Evolutionary conservation across 148 eudicot genomes (phyloP).

Genomic region (Vaccinium macrocarpon): DNA sequence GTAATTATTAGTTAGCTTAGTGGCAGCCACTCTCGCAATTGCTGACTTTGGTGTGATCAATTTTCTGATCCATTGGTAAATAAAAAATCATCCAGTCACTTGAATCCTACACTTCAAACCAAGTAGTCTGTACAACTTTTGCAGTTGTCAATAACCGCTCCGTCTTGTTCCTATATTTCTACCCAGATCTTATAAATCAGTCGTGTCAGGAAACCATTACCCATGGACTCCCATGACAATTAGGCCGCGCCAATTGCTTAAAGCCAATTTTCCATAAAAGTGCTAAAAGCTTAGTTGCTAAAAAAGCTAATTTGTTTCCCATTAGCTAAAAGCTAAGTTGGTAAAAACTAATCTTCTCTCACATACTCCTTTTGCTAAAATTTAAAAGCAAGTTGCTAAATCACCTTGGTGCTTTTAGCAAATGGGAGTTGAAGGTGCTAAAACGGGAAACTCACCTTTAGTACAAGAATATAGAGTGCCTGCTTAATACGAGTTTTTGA

Average conservation of each 20-base stretch:
- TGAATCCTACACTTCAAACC: constrained; percentile 1
- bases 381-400: no score
- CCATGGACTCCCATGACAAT: background rate
- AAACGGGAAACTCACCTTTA: no score
- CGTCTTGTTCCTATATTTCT: background rate
- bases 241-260: background rate
- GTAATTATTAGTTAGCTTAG: background rate
- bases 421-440: no score
- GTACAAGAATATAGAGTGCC: background rate
- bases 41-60: background rate
- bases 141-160: background rate
- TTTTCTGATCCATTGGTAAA: background rate
- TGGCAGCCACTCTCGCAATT: background rate
- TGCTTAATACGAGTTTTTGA: background rate
- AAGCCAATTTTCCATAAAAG: no score
- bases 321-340: no score
- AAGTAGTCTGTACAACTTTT: background rate
- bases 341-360: no score
- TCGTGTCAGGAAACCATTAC: background rate
- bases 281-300: no score
- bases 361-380: no score
- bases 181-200: background rate
- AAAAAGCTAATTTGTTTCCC: no score
- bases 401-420: no score
- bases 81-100: background rate